Conservation (phyloP, 495 filamentous ascomycete species). For the Hyaloscypha variabilis region DNA sequence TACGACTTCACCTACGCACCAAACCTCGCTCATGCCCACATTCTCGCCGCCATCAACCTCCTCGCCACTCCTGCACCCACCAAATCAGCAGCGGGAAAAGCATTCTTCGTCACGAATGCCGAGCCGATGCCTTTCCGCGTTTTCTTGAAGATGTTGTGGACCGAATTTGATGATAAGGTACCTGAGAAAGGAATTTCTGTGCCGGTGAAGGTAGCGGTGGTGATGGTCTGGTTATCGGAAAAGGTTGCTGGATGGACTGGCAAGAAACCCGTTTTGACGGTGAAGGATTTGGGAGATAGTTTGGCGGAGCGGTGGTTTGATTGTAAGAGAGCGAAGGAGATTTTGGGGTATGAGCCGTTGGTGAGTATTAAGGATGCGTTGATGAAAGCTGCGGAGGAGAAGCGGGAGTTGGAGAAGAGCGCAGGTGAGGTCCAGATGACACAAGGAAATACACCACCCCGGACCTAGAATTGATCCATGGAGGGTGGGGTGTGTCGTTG, state of each 20-base stretch:
- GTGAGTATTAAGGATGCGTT: neutral
- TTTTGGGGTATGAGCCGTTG: neutral
- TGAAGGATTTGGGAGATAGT: conserved; percentile 5
- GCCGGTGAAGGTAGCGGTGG: neutral
- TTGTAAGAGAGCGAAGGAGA: neutral
- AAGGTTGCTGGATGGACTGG: neutral
- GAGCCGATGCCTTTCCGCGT: neutral
- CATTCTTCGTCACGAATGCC: conserved; percentile 2
- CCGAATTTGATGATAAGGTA: neutral
- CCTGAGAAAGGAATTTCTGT: neutral
- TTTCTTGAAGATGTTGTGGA: neutral
- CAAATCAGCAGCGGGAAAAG: conserved; percentile 4
- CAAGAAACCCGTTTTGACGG: neutral
- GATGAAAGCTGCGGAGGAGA: neutral
- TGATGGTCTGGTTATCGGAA: neutral
- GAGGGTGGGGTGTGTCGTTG: no score
- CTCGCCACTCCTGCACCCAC: conserved; percentile 34
- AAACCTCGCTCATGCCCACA: conserved; percentile 65
- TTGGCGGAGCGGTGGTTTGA: conserved; percentile 1
- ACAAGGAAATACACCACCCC: no score
- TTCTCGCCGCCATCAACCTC: conserved; percentile 63
- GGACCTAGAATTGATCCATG: no score
- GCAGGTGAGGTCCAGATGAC: neutral
- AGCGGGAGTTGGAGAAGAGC: neutral
- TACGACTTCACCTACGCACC: conserved; percentile 64